phyloP scores from a whole-genome alignment of 2,329 filamentous ascomycete species.

The Verticillium zaregamsianum region DNA sequence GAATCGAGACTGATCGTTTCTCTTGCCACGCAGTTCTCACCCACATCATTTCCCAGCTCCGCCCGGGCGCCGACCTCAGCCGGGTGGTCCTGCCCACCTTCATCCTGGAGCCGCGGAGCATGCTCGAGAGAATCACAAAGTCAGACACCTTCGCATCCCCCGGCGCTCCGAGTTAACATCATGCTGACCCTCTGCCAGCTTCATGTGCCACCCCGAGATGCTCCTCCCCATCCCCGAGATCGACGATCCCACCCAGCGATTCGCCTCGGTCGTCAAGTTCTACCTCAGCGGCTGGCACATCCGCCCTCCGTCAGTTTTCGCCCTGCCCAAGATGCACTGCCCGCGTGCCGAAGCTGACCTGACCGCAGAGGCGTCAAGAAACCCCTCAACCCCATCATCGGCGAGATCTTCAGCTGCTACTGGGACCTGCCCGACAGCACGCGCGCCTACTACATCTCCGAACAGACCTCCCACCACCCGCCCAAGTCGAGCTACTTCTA shows the following conservation, averaged over 20 bases:
- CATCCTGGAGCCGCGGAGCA: conserved; percentile 94
- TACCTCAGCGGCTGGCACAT: conserved; percentile 99
- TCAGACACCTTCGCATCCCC: conserved; percentile 35
- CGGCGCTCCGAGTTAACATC: not conserved
- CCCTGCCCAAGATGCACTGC: not conserved
- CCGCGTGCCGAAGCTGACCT: conserved; percentile 2
- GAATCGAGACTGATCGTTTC: conserved; percentile 1
- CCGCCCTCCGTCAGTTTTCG: conserved; percentile 74
- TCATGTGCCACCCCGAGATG: conserved; percentile 98
- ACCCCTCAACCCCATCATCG: conserved; percentile 91
- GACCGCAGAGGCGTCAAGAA: conserved; percentile 85
- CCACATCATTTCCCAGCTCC: conserved; percentile 95
- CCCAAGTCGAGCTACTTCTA: conserved; percentile 99
- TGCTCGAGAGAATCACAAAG: conserved; percentile 99
- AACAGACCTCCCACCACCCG: conserved; percentile 97
- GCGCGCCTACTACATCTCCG: conserved; percentile 89
- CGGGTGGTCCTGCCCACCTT: conserved; percentile 94
- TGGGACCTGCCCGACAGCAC: conserved; percentile 88
- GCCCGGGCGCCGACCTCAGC: conserved; percentile 91
- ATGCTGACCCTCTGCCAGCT: conserved; percentile 49
- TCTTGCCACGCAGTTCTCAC: conserved; percentile 66
- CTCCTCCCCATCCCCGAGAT: conserved; percentile 82
- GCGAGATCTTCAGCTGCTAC: conserved; percentile 91
- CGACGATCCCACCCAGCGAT: conserved; percentile 84
- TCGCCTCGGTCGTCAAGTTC: conserved; percentile 94